phyloP scores from a whole-genome alignment of 306 rosid species.

The Vigna angularis region DNA sequence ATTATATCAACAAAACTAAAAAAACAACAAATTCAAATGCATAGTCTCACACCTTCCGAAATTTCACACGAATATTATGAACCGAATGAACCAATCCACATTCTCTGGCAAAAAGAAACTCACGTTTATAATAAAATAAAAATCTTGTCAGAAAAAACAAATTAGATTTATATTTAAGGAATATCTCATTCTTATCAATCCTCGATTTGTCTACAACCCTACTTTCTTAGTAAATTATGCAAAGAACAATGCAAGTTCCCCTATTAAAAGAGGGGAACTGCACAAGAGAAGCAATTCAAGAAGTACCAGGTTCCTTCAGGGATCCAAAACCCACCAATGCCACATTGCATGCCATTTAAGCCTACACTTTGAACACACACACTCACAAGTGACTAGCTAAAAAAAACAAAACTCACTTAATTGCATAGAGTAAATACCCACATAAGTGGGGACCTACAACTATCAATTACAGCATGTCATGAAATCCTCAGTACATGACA shows the following conservation, averaged over 20 bases:
- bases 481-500: no score
- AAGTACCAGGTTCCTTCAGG: neutral
- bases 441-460: no score
- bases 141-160: neutral
- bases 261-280: neutral
- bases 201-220: neutral
- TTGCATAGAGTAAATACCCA: no score
- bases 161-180: neutral
- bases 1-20: neutral
- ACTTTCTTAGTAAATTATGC: conserved; percentile 5
- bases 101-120: neutral
- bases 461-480: no score
- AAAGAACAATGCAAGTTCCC: neutral
- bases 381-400: neutral
- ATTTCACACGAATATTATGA: conserved; percentile 1
- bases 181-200: neutral
- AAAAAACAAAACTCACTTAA: no score
- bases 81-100: neutral
- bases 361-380: neutral
- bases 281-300: neutral
- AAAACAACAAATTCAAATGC: neutral
- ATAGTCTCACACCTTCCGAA: neutral
- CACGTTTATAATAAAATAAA: neutral
- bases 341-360: neutral
- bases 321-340: neutral